A percentile compares a stretch with the other conserved stretches of the same genome.
These are phyloP conservation scores for Fusarium sambucinum DNA, from an alignment of 2,329 filamentous ascomycete species.

Conservation along the genomic window DNA sequence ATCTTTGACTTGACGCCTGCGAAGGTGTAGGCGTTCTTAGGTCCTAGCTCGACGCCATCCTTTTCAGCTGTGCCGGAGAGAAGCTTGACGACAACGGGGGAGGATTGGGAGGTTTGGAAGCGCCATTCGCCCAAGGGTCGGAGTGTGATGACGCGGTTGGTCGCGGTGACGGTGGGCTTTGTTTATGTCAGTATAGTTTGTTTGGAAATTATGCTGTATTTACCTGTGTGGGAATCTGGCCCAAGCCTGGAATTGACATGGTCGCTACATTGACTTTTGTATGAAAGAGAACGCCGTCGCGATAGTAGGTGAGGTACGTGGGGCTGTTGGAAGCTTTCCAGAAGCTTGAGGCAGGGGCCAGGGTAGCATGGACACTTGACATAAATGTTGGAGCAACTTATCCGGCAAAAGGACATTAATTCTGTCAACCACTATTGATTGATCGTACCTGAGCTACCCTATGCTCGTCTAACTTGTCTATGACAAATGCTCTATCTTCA, in stretches of 20 bases:
- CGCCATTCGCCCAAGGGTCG: constrained; percentile 80
- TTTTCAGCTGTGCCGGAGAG: constrained; percentile 88
- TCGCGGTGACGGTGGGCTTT: constrained; percentile 54
- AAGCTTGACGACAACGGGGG: constrained; percentile 67
- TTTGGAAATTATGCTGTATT: background rate
- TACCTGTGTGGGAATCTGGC: constrained; percentile 73
- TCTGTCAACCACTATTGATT: constrained; percentile 7
- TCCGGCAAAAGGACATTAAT: background rate
- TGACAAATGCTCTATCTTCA: background rate
- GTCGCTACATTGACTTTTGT: constrained; percentile 51
- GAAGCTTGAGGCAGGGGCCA: constrained; percentile 40
- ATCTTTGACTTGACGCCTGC: constrained; percentile 86
- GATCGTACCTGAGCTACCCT: constrained; percentile 10
- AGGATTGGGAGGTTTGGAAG: constrained; percentile 73
- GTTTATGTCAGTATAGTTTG: constrained; percentile 20
- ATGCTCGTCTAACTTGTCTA: background rate
- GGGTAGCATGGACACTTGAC: constrained; percentile 17
- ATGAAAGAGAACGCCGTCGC: constrained; percentile 23
- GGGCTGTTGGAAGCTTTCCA: constrained; percentile 48
- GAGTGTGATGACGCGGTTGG: constrained; percentile 65
- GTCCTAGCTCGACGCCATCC: constrained; percentile 93
- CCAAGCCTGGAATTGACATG: constrained; percentile 82
- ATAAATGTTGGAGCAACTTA: background rate
- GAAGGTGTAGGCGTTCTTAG: constrained; percentile 83
- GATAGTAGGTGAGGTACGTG: constrained; percentile 38